A percentile compares a stretch with the other conserved stretches of the same genome.
These are phyloP conservation scores for Penicillium corylophilum DNA, from an alignment of 2,329 filamentous ascomycete species.

Conservation along the genomic window DNA sequence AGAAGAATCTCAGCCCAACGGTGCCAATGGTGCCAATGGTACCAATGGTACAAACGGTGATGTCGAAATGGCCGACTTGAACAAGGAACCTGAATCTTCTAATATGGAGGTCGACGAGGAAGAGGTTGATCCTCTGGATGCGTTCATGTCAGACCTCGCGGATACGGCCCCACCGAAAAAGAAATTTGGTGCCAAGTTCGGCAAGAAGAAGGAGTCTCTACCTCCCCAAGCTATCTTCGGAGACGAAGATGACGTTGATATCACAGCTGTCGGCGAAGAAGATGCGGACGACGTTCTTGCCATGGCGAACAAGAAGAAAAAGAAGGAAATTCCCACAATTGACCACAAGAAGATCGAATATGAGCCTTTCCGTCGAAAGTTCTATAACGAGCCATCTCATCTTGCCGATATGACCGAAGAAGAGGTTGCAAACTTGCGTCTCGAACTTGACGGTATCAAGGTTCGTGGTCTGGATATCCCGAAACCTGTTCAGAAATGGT, in stretches of 20 bases:
- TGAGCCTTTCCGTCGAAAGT: constrained; percentile 84
- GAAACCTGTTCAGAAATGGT: constrained; percentile 94
- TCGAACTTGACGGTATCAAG: constrained; percentile 94
- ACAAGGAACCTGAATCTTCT: constrained; percentile 31
- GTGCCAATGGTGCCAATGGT: constrained; percentile 25
- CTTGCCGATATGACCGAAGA: constrained; percentile 78
- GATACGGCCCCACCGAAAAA: constrained; percentile 51
- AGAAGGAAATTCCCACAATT: constrained; percentile 87
- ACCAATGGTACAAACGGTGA: constrained; percentile 38
- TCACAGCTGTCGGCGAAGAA: constrained; percentile 61
- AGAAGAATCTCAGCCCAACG: constrained; percentile 44
- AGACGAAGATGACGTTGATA: constrained; percentile 71
- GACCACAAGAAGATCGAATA: constrained; percentile 87
- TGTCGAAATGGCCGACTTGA: constrained; percentile 43
- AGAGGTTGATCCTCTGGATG: constrained; percentile 87
- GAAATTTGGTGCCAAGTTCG: constrained; percentile 32
- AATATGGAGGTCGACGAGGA: constrained; percentile 48
- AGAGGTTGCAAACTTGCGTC: constrained; percentile 75
- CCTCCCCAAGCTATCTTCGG: constrained; percentile 85
- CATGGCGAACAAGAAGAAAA: constrained; percentile 70
- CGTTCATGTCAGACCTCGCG: constrained; percentile 81
- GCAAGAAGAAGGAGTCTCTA: constrained; percentile 53
- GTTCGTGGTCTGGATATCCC: constrained; percentile 84
- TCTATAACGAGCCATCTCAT: constrained; percentile 89
- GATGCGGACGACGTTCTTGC: constrained; percentile 64